These are phyloP conservation scores for Globisporangium paddicum DNA, from an alignment of 352 stramenopile species.

Conservation along the genomic window DNA sequence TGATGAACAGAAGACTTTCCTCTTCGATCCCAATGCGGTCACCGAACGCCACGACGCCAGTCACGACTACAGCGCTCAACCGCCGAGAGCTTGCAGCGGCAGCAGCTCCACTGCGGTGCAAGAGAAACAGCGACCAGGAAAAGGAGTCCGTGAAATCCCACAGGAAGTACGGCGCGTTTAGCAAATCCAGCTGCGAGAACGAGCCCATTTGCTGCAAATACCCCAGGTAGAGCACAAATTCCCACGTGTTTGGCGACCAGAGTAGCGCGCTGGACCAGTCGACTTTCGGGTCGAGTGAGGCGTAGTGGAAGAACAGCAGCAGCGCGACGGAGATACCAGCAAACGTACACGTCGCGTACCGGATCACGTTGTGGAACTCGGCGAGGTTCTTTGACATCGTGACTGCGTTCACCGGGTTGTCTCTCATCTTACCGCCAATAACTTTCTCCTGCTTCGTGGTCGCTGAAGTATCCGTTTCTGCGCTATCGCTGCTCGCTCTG, in stretches of 20 bases:
- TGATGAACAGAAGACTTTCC: constrained; percentile 32
- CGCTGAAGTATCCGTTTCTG: neutral
- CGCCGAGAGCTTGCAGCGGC: constrained; percentile 19
- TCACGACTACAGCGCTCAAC: constrained; percentile 45
- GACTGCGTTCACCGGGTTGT: constrained; percentile 40
- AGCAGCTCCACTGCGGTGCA: constrained; percentile 16
- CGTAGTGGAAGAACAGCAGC: constrained; percentile 59
- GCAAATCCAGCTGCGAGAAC: constrained; percentile 49
- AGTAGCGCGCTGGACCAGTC: constrained; percentile 28
- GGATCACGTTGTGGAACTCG: constrained; percentile 47
- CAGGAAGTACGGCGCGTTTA: constrained; percentile 59
- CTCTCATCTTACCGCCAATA: constrained; percentile 42
- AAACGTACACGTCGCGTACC: constrained; percentile 43
- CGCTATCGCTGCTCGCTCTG: neutral
- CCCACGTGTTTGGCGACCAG: constrained; percentile 74
- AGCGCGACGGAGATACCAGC: constrained; percentile 61
- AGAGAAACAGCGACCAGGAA: constrained; percentile 61
- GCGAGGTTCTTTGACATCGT: constrained; percentile 31
- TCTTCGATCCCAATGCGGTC: constrained; percentile 53
- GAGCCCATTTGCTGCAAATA: constrained; percentile 71
- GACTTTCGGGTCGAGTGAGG: constrained; percentile 39
- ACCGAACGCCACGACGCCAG: constrained; percentile 49
- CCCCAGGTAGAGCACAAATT: constrained; percentile 57
- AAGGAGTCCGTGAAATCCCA: constrained; percentile 73
- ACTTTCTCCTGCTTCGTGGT: constrained; percentile 13